Base-by-base conservation (phyloP, 2,329 filamentous ascomycete genomes). In the Colletotrichum navitas region DNA sequence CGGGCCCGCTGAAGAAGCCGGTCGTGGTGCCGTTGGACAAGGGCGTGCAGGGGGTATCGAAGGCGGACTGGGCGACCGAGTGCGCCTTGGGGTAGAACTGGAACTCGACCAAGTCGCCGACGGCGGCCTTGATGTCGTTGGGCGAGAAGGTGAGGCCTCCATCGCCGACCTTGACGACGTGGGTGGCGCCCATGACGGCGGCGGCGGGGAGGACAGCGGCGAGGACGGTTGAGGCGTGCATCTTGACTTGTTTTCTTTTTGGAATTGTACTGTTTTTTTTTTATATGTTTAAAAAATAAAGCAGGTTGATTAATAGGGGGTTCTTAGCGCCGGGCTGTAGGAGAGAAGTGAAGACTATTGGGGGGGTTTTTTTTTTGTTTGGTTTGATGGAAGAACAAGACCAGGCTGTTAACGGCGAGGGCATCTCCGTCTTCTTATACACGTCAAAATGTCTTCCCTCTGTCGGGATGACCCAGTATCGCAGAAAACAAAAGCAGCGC, bases 21-120 rank as follows among this genome's bases (percentile, higher is more conserved):
- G 75, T 76, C 21, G 78, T 77, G 32, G 75, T 78, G 32, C 78
- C 78, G 26, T 72, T 79, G 73, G 85, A 83, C 21, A 90, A 84
- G 2, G 89, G 88, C 41, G 84, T 76, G 78, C 90, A 92, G 12
- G 90, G 90, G n/a, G 83, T 79, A 69, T 84, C 85, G 75, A 91
- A 91, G 71, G 85, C 85, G 18, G 88, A 88, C 79, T 90, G 87
- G 11, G 87, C 87, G 67, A 91, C 85, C 21, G 89, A 90, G 82
- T 91, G 90, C 77, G 90, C 90, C n/a, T 74, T 75, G 24, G 79
- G 76, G 56, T 79, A 79, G 76, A 85, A 86, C 72, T 84, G 83
- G 76, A 85, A 85, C 74, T 84, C 81, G 18, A 86, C 76, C 43
- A 79, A 78, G 24, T 85, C 83, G 71, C 89, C 89, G 5, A 84